Base-by-base conservation (phyloP, 2,329 filamentous ascomycete genomes). In the Colletotrichum theobromicola region DNA sequence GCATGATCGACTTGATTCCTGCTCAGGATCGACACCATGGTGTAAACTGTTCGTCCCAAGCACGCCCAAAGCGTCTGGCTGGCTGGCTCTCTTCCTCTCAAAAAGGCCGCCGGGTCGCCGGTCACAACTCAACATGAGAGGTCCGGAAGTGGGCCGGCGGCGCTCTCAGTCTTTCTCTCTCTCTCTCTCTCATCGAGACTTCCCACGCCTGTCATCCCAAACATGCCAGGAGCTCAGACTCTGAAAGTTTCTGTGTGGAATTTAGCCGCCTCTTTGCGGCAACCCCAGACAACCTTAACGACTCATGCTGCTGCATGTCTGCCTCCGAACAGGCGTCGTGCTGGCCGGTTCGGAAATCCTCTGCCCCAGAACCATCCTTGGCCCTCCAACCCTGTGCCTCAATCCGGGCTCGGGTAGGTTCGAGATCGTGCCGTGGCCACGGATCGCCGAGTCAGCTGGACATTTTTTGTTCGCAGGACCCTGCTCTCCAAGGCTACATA, bases 281-380 rank as follows among this genome's bases (percentile, higher is more conserved):
- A 74, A 55, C 63, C 55, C 62, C 32, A 72, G 72, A 63, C 72
- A 75, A 67, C 55, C 69, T 67, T 75, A 37, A 67, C 68, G 72
- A 75, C 57, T 72, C 63, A 72, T 67, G 69, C 42, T 34, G 58
- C 42, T 57, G 62, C 68, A 58, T 75, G 13, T 75, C 68, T 61
- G 53, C 63, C 16, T 63, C 7, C 57, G 37, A 58, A 61, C 61
- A 66, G 61, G 37, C 61, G 61, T 50, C 53, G 37, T 66, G 61
- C 55, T 30, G 37, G 42, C 21, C 21, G 67, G n/a, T 67, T 37
- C 16, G n/a, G 34, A 46, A 50, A 37, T 55, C 18, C 13, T 58
- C 9, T 67, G 63, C 32, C 68, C 62, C 62, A 58, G 72, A 72
- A 35, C 55, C 62, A 72, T 75, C 35, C 68, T 58, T 67, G 68